Conservation (phyloP, 202 grass and related monocot species). For the Zoysia matrella region DNA sequence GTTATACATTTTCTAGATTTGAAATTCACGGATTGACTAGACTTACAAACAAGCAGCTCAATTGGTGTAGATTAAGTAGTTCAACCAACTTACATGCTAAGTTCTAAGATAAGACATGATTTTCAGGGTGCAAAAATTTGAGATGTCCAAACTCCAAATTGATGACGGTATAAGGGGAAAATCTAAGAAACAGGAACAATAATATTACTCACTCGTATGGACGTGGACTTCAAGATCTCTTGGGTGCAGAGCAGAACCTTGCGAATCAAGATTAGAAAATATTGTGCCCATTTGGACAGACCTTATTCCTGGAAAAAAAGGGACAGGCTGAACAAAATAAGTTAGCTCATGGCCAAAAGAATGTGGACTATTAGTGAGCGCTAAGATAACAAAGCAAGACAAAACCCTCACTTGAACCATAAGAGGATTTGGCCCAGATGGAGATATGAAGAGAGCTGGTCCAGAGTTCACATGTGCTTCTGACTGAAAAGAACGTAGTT, state of each 20-base stretch:
- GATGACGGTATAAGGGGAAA: conserved; percentile 6
- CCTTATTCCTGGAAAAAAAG: conserved; percentile 80
- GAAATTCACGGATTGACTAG: too few species aligned
- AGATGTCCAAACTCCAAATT: conserved; percentile 5
- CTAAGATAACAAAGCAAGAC: conserved; percentile 13
- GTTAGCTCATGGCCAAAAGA: conserved; percentile 42
- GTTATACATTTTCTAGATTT: neutral
- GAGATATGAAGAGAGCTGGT: conserved; percentile 96
- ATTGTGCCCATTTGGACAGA: conserved; percentile 69
- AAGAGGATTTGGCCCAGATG: conserved; percentile 88
- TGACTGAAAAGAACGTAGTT: conserved; percentile 60
- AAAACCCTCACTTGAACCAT: conserved; percentile 88
- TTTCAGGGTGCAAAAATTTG: neutral
- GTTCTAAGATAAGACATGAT: conserved; percentile 22
- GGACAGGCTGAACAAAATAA: conserved; percentile 82
- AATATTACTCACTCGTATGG: conserved; percentile 59
- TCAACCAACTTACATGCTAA: conserved; percentile 13
- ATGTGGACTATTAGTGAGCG: conserved; percentile 19
- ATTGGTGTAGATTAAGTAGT: conserved; percentile 9
- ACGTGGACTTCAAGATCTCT: conserved; percentile 81
- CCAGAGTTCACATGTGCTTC: conserved; percentile 88
- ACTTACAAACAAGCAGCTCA: too few species aligned
- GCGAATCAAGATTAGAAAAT: conserved; percentile 60
- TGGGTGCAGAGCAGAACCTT: conserved; percentile 59
- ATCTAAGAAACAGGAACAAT: conserved; percentile 9